These are phyloP conservation scores for Penicillium coprophilum DNA, from an alignment of 495 filamentous ascomycete genomes.

Conservation along the genomic window DNA sequence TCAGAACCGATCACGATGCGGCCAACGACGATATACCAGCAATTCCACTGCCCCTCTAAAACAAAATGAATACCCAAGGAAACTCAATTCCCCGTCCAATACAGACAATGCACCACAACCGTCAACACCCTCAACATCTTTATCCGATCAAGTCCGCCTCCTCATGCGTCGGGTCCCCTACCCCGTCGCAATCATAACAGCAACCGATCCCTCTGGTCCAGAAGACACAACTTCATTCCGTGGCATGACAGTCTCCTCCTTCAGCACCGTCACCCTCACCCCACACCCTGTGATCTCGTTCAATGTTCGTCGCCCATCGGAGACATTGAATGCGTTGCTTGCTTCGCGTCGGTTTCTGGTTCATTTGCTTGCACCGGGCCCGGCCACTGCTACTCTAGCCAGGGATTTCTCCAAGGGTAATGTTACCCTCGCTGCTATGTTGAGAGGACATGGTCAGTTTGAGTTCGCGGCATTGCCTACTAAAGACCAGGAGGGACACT, in stretches of 20 bases:
- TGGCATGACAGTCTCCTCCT: conserved; percentile 81
- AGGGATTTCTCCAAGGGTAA: conserved; percentile 47
- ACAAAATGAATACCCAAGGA: not conserved
- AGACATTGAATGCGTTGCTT: conserved; percentile 65
- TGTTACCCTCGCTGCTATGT: conserved; percentile 30
- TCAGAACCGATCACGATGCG: conserved; percentile 10
- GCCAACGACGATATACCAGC: conserved; percentile 18
- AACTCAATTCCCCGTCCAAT: not conserved
- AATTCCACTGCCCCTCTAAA: conserved; percentile 15
- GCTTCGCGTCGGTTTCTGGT: conserved; percentile 45
- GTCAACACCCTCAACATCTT: conserved; percentile 16
- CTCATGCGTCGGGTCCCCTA: conserved; percentile 71
- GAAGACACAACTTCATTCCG: conserved; percentile 34
- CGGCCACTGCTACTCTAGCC: conserved; percentile 37
- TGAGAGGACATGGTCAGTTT: conserved; percentile 37
- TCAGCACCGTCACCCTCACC: conserved; percentile 69
- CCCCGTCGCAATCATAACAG: conserved; percentile 71
- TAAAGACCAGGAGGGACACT: not conserved
- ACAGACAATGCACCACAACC: not conserved
- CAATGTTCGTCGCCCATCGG: conserved; percentile 72
- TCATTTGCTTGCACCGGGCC: conserved; percentile 38
- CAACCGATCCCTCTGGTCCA: conserved; percentile 30
- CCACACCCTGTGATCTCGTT: conserved; percentile 73
- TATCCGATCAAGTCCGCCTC: conserved; percentile 50
- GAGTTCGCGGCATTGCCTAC: conserved; percentile 32